Conservation (phyloP, 176 grass and related monocot species). For the Guadua angustifolia region DNA sequence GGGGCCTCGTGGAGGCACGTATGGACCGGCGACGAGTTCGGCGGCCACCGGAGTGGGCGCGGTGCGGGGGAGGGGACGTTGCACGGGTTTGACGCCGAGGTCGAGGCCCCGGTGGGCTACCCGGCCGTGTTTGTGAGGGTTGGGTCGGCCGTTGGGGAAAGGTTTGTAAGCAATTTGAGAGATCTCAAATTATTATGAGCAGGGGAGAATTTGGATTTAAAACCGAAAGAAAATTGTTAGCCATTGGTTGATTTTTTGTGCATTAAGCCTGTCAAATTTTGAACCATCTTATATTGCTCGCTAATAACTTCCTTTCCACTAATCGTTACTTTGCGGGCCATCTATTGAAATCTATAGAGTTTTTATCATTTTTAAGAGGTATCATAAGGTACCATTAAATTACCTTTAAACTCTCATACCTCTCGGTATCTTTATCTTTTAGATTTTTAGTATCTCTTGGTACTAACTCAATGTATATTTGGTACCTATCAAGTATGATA, state of each 20-base stretch:
- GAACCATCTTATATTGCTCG: too few relatives aligned
- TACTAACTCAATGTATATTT: too few relatives aligned
- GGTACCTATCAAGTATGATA: too few relatives aligned
- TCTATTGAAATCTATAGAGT: too few relatives aligned
- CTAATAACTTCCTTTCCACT: too few relatives aligned
- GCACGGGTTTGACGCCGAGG: slow-evolving; percentile 62
- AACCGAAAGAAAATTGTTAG: neutral
- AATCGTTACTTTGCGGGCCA: neutral
- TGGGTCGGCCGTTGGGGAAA: slow-evolving; percentile 64
- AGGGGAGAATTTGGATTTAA: neutral
- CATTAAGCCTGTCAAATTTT: neutral
- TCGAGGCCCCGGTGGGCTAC: slow-evolving; percentile 60
- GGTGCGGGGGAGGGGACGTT: neutral
- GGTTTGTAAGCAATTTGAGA: slow-evolving; percentile 74
- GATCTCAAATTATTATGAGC: slow-evolving; percentile 50
- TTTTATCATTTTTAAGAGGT: too few relatives aligned
- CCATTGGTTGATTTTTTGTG: neutral
- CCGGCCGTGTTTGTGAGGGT: slow-evolving; percentile 76
- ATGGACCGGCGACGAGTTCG: slow-evolving; percentile 72
- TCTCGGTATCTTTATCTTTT: too few relatives aligned
- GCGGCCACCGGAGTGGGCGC: neutral
- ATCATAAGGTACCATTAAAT: too few relatives aligned
- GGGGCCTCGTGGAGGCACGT: slow-evolving; percentile 65
- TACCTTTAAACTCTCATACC: too few relatives aligned
- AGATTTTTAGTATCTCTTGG: too few relatives aligned